A percentile compares a stretch with the other conserved stretches of the same genome.
phyloP scores from a whole-genome alignment of 2,329 filamentous ascomycete genomes.

The Trichoderma citrinoviride region DNA sequence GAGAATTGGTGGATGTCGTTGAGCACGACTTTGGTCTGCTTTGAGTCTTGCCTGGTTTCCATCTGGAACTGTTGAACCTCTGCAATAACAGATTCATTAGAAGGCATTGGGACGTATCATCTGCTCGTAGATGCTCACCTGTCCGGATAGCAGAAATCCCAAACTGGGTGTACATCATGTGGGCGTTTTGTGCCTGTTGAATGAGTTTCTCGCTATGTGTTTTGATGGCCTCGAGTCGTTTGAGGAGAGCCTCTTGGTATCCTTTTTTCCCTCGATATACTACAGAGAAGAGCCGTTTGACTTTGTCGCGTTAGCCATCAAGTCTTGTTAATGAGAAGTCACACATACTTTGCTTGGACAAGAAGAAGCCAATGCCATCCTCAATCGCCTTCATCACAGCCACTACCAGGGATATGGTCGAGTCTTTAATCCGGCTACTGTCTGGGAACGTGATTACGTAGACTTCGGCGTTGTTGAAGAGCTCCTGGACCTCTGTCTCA shows the following conservation, averaged over 20 bases:
- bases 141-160: not conserved
- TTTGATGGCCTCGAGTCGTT: not conserved
- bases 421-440: not conserved
- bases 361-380: constrained; percentile 11
- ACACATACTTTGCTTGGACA: not conserved
- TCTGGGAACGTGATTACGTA: constrained; percentile 12
- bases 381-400: constrained; percentile 7
- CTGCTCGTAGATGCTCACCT: not conserved
- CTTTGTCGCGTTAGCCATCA: not conserved
- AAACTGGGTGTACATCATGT: constrained; percentile 1
- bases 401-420: not conserved
- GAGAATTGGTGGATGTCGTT: not conserved
- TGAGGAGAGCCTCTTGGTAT: constrained; percentile 4
- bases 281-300: not conserved
- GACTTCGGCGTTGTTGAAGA: constrained; percentile 8
- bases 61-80: not conserved
- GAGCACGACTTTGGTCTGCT: not conserved
- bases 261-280: not conserved
- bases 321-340: no score
- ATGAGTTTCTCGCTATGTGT: constrained; percentile 1
- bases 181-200: constrained; percentile 6
- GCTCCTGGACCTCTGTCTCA: not conserved
- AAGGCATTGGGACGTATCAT: no score
- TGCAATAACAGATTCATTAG: no score
- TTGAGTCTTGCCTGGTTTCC: not conserved